Conservation (phyloP, 2,329 filamentous ascomycete genomes). For the Drechslera avenae region DNA sequence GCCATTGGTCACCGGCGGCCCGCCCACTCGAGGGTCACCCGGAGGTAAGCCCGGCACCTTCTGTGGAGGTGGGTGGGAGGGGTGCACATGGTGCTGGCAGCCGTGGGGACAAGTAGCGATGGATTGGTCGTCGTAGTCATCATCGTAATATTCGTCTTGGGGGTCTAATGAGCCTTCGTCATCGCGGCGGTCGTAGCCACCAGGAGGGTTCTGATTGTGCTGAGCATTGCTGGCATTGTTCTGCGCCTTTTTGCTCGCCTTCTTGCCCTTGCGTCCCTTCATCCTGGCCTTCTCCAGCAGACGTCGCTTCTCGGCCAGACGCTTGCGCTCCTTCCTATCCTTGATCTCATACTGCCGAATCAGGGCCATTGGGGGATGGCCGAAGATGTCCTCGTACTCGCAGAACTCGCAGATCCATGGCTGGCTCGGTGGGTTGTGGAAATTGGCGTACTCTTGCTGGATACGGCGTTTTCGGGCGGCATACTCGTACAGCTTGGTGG, state of each 20-base stretch:
- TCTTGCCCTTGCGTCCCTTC: slow-evolving; percentile 88
- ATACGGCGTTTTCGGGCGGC: slow-evolving; percentile 80
- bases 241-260: slow-evolving; percentile 67
- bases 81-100: slow-evolving; percentile 39
- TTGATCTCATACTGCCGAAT: slow-evolving; percentile 95
- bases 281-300: slow-evolving; percentile 92
- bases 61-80: slow-evolving; percentile 27
- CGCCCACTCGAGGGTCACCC: slow-evolving; percentile 30
- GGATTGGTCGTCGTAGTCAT: slow-evolving; percentile 44
- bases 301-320: slow-evolving; percentile 82
- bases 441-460: slow-evolving; percentile 77
- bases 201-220: slow-evolving; percentile 37
- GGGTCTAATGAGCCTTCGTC: slow-evolving; percentile 41
- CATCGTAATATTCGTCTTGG: slow-evolving; percentile 46
- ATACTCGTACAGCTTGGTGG: slow-evolving; percentile 71
- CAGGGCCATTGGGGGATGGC: slow-evolving; percentile 79
- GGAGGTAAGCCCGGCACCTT: slow-evolving; percentile 33
- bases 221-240: slow-evolving; percentile 42
- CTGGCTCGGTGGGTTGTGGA: slow-evolving; percentile 77
- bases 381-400: slow-evolving; percentile 96
- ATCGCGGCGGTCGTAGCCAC: slow-evolving; percentile 39
- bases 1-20: slow-evolving; percentile 32
- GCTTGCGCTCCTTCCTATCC: slow-evolving; percentile 81
- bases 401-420: slow-evolving; percentile 98
- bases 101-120: slow-evolving; percentile 38